Conservation (phyloP, 2,329 filamentous ascomycete species). For the Fusarium sarcochroum region DNA sequence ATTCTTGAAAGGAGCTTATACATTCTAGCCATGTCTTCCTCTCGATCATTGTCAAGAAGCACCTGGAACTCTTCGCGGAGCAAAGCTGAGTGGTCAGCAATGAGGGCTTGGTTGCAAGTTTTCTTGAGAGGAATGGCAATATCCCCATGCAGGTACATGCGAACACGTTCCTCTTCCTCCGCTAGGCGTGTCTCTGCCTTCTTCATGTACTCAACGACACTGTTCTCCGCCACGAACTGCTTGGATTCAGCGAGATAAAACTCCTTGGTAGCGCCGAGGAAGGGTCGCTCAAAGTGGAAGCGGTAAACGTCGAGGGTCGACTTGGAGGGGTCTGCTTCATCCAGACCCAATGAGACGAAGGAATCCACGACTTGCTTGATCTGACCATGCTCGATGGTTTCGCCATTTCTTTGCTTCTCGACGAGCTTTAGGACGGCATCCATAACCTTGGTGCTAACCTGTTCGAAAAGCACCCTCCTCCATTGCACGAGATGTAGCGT, state of each 20-base stretch:
- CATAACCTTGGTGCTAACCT: constrained; percentile 92
- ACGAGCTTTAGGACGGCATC: constrained; percentile 93
- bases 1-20: constrained; percentile 92
- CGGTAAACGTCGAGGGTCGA: constrained; percentile 96
- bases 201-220: constrained; percentile 99
- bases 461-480: constrained; percentile 90
- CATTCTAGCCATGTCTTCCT: constrained; percentile 97
- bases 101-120: constrained; percentile 89
- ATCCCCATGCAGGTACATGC: constrained; percentile 91
- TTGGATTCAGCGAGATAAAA: constrained; percentile 96
- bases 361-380: constrained; percentile 98
- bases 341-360: constrained; percentile 93
- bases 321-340: constrained; percentile 93
- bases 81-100: constrained; percentile 87
- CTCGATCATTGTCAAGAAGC: constrained; percentile 91
- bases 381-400: constrained; percentile 96
- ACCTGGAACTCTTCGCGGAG: constrained; percentile 96
- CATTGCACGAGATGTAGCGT: constrained; percentile 96
- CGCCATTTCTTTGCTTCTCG: constrained; percentile 96
- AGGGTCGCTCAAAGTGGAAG: constrained; percentile 91
- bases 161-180: constrained; percentile 95
- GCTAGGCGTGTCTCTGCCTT: constrained; percentile 92
- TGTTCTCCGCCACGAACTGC: constrained; percentile 95
- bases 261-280: constrained; percentile 83
- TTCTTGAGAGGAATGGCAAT: constrained; percentile 88